Evolutionary conservation across 768 basidiomycete genomes (phyloP), one percentile per base, ranked within the genome.

Genomic region (Fibroporia radiculosa): DNA sequence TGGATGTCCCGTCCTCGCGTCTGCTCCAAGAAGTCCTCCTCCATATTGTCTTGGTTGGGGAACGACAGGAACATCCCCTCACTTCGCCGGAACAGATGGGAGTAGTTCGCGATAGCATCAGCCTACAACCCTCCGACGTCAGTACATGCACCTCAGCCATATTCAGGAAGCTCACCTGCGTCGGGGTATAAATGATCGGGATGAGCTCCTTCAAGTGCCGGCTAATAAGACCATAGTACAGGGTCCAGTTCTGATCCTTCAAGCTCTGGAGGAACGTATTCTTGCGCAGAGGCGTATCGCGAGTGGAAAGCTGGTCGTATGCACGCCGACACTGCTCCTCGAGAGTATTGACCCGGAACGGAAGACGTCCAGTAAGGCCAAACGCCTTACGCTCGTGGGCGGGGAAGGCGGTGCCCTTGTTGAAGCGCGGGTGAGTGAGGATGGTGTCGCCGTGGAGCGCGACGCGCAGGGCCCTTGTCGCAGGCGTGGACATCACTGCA

Each of bases 351-450:
- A 72, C 61, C 22, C 65, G 63, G 44, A 42, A 50, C 4, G 66
- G 65, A 3, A 66, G 57, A 14, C 58, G 62, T 1, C 64, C 65
- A 6, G 52, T 49, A n/a, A 84, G 66, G 16, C 82, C 83, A 45
- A 95, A 85, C 1, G 68, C 71, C 38, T 75, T 71, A 31, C 91
- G 73, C 62, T 95, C 91, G 8, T 70, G 58, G 6, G 56, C 38
- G 0, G 80, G 77, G 64, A 92, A 93, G 1, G 75, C 86, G 6
- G 82, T 87, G 13, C 91, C 91, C 63, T 87, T 87, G 70, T 85
- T 85, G 62, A 76, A 82, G 11, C 77, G 71, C 0, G 87, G 81
- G 35, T 69, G 75, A 16, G 72, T 74, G 42, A 92, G 73, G 20
- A 92, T 57, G 3, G 69, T 67, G 3, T 78, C 71, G 7, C 86